A percentile compares a stretch with the other conserved stretches of the same genome.
These are phyloP conservation scores for Furculomyces boomerangus DNA, from an alignment of 371 early-diverging fungal genomes.

Conservation along the genomic window DNA sequence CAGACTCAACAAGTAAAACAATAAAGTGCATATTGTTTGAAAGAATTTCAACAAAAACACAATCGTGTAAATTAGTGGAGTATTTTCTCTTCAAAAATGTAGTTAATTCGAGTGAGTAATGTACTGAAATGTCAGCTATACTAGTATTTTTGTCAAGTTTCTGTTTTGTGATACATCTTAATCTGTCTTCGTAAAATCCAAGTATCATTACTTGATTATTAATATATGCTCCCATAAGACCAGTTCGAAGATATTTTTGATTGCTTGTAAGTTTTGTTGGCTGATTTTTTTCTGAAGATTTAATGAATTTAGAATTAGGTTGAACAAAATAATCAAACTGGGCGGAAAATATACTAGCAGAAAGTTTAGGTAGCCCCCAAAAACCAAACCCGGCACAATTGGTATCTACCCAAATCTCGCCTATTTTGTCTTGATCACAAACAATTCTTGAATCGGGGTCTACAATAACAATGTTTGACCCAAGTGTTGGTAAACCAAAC, in stretches of 20 bases:
- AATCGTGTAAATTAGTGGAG: constrained; percentile 12
- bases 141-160: background rate
- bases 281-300: background rate
- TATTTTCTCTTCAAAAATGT: constrained; percentile 8
- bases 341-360: constrained; percentile 52
- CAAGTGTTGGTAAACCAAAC: constrained; percentile 18
- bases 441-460: constrained; percentile 59
- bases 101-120: constrained; percentile 19
- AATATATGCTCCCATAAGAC: constrained; percentile 58
- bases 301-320: constrained; percentile 25
- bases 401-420: constrained; percentile 71
- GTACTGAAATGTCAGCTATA: background rate
- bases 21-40: constrained; percentile 46
- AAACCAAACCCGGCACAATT: constrained; percentile 61
- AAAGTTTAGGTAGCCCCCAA: constrained; percentile 60
- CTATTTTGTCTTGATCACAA: constrained; percentile 53
- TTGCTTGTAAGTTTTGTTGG: constrained; percentile 5
- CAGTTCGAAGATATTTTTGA: constrained; percentile 51
- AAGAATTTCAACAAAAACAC: constrained; percentile 40
- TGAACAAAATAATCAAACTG: constrained; percentile 18
- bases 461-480: constrained; percentile 48
- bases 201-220: constrained; percentile 52
- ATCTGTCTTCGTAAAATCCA: constrained; percentile 50
- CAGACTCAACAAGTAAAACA: constrained; percentile 45
- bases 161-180: constrained; percentile 23